Evolutionary conservation across 768 basidiomycete genomes (phyloP).

Genomic region (Calocybe indica): DNA sequence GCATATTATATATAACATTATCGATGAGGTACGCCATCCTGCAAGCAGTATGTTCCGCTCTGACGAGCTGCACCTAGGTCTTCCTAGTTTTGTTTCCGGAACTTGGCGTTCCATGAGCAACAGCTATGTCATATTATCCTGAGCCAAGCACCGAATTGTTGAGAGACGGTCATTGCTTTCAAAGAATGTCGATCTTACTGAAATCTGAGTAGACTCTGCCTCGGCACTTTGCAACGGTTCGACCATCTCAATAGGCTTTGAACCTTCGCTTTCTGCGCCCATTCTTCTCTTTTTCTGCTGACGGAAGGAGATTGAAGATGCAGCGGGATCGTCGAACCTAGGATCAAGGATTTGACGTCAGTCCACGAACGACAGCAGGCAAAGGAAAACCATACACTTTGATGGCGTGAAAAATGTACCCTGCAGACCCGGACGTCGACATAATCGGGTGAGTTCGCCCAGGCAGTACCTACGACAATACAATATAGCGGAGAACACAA

Average conservation of each 20-base stretch:
- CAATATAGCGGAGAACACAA: not conserved
- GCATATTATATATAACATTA: constrained; percentile 81
- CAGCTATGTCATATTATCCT: not conserved
- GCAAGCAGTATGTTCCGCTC: not conserved
- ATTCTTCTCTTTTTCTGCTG: constrained; percentile 33
- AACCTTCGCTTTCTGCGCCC: constrained; percentile 11
- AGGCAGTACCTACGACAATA: constrained; percentile 59
- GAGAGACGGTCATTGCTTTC: not conserved
- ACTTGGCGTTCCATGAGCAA: constrained; percentile 11
- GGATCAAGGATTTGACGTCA: not conserved
- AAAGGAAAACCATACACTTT: constrained; percentile 59
- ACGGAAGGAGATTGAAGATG: constrained; percentile 45
- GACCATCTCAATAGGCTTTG: not conserved
- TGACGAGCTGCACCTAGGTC: constrained; percentile 22
- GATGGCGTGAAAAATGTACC: constrained; percentile 79
- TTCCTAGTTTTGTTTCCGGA: constrained; percentile 61
- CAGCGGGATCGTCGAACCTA: constrained; percentile 50
- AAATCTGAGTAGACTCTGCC: not conserved
- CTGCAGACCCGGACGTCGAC: constrained; percentile 85
- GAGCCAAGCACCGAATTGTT: not conserved
- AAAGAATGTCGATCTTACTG: not conserved
- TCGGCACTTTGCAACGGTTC: too few species aligned
- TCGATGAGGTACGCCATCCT: constrained; percentile 70
- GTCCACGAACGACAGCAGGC: not conserved
- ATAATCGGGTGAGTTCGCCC: constrained; percentile 95